Conservation (phyloP, 2,329 filamentous ascomycete species). For the Venturia asperata region DNA sequence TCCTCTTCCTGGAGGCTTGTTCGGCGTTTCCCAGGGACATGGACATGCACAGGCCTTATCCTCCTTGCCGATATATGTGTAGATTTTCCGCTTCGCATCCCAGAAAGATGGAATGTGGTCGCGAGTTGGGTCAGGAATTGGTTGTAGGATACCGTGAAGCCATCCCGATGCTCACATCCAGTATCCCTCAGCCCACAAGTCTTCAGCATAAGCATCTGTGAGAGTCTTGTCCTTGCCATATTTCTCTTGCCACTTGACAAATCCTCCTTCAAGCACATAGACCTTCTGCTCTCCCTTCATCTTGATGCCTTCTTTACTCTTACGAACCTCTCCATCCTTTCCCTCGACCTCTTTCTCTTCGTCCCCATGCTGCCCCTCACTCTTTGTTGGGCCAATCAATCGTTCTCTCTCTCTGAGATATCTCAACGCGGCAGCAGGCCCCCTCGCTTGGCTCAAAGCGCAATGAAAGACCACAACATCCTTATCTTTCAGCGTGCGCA, state of each 20-base stretch:
- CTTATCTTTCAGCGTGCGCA: conserved; percentile 67
- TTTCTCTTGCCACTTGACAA: conserved; percentile 80
- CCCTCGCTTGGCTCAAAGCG: conserved; percentile 81
- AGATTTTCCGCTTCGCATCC: not conserved
- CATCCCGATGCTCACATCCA: not conserved
- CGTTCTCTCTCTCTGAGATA: conserved; percentile 67
- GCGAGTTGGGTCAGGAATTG: not conserved
- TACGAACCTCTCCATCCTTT: conserved; percentile 18
- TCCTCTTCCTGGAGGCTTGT: not conserved
- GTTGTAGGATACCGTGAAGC: not conserved
- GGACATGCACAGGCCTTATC: too few relatives aligned
- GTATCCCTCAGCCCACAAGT: conserved; percentile 60
- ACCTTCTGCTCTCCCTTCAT: conserved; percentile 56
- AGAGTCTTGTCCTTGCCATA: conserved; percentile 68
- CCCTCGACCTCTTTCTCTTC: conserved; percentile 23
- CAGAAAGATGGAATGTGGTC: not conserved
- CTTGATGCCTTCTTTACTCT: conserved; percentile 22
- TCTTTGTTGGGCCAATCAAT: conserved; percentile 31
- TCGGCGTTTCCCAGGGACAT: not conserved
- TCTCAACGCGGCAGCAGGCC: conserved; percentile 72
- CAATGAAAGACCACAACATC: conserved; percentile 92
- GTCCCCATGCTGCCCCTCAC: conserved; percentile 19
- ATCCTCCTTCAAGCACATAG: conserved; percentile 75
- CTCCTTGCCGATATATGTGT: too few relatives aligned
- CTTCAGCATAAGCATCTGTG: conserved; percentile 77